Conservation (phyloP, 1,284 basidiomycete species). For the Clitocybe nebularis region DNA sequence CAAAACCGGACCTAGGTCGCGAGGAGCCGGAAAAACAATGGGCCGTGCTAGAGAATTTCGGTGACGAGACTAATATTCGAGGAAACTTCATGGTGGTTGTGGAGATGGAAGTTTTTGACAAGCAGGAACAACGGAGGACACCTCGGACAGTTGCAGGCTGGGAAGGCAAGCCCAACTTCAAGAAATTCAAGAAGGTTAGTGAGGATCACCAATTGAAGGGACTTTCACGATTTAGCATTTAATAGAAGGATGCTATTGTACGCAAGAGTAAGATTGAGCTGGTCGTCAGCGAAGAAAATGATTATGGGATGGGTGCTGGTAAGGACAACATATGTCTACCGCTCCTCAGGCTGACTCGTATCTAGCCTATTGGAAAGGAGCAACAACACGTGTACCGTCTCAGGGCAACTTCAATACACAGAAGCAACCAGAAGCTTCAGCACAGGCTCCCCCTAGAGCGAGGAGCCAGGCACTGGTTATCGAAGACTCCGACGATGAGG, state of each 20-base stretch:
- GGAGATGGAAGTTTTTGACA: slow-evolving; percentile 58
- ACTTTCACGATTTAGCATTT: slow-evolving; percentile 11
- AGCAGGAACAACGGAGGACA: slow-evolving; percentile 15
- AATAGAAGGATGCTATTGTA: slow-evolving; percentile 23
- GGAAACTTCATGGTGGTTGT: slow-evolving; percentile 88
- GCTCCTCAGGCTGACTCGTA: slow-evolving; percentile 6
- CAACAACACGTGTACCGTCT: slow-evolving; percentile 23
- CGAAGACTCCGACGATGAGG: slow-evolving; percentile 35
- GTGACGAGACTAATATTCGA: slow-evolving; percentile 56
- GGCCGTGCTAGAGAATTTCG: slow-evolving; percentile 71
- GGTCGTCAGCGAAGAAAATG: slow-evolving; percentile 46
- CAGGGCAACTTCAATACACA: slow-evolving; percentile 14
- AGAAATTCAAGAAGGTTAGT: slow-evolving; percentile 81
- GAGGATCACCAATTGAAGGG: background rate
- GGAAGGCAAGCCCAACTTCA: slow-evolving; percentile 71
- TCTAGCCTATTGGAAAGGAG: slow-evolving; percentile 52
- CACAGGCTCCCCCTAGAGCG: slow-evolving; percentile 6
- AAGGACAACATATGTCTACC: slow-evolving; percentile 15
- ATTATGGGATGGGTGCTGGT: slow-evolving; percentile 57
- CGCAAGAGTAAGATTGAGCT: slow-evolving; percentile 45
- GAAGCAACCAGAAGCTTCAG: slow-evolving; percentile 12
- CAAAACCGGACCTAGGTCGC: slow-evolving; percentile 55
- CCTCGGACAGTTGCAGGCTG: slow-evolving; percentile 36
- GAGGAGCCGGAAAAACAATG: slow-evolving; percentile 49
- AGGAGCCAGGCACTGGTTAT: slow-evolving; percentile 20